phyloP scores from a whole-genome alignment of 495 filamentous ascomycete genomes.

The Annulohypoxylon nitens region DNA sequence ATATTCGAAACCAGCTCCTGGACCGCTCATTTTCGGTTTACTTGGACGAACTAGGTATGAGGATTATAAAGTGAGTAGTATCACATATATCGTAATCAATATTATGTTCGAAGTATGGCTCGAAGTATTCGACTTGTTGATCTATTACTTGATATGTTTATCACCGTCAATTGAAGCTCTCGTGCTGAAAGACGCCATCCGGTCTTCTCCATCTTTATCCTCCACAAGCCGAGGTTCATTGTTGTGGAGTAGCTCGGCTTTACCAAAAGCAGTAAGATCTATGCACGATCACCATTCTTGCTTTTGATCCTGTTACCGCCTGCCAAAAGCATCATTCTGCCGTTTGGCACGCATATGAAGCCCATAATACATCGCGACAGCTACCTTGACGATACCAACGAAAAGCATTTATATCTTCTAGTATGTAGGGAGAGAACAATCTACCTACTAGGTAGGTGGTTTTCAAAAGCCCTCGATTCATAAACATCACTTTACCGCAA shows the following conservation, averaged over 20 bases:
- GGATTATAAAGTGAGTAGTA: not conserved
- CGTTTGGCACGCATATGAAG: not conserved
- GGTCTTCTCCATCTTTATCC: constrained; percentile 11
- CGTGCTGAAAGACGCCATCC: constrained; percentile 7
- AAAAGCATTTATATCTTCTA: too few relatives aligned
- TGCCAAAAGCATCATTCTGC: constrained; percentile 3
- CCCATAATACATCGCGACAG: not conserved
- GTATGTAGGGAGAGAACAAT: too few relatives aligned
- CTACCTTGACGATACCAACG: not conserved
- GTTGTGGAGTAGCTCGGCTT: not conserved
- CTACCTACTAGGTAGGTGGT: too few relatives aligned
- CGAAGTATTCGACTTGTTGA: not conserved
- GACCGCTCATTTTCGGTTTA: constrained; percentile 60
- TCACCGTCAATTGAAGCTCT: constrained; percentile 9
- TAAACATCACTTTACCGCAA: too few relatives aligned
- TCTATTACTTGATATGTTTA: not conserved
- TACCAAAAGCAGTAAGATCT: not conserved
- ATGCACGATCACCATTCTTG: not conserved
- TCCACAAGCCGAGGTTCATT: constrained; percentile 33
- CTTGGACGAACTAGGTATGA: not conserved
- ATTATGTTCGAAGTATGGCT: not conserved
- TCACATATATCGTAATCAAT: not conserved
- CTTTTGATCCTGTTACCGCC: not conserved
- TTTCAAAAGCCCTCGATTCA: too few relatives aligned
- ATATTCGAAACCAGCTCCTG: constrained; percentile 84